Evolutionary conservation across 805 yeast genomes (phyloP), one percentile per base, ranked within the genome.

Genomic region (Zygoascus flipseniorum): DNA sequence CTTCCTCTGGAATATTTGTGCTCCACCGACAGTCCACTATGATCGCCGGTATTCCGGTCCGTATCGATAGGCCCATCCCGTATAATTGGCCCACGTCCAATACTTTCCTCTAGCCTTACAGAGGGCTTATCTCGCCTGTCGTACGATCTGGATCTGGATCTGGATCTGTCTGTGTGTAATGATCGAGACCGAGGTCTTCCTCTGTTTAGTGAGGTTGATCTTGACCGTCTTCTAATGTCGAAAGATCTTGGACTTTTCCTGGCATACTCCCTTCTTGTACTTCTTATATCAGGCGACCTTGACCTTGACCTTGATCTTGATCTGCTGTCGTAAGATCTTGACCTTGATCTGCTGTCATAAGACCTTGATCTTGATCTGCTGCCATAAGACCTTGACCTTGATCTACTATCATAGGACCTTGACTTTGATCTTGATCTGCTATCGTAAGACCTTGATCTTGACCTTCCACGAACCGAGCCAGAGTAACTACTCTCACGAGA

Each of bases 301-400:
- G 56, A 50, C 11, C 26, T 18, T 31, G 53, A 48, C 31, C 54
- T 23, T 23, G 60, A 56, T n/a, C 10, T 9, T n/a, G 67, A 60
- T 28, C 60, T 13, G 48, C 35, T 47, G 9, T 65, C 60, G 1
- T 31, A 13, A 1, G 65, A 55, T 10, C 61, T 46, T 19, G 66
- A 59, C 32, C 48, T 18, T 28, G 53, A 47, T 19, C 44, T 20
- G 13, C 53, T 67, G 32, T 61, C 54, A 50, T 48, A 16, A 37
- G 55, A 50, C 31, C 54, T 20, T 18, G 60, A 56, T n/a, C 10
- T 9, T n/a, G 67, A 60, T 28, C 60, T 13, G 48, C 35, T 47
- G 6, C 64, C 60, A 1, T 31, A 13, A 1, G 65, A 55, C 11
- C 61, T 48, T 19, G 66, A 59, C 48, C 48, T 18, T 31, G 53